A percentile compares a stretch with the other conserved stretches of the same genome.
Evolutionary conservation across 2,329 filamentous ascomycete genomes (phyloP).

Genomic region (Diplodia scrobiculata): DNA sequence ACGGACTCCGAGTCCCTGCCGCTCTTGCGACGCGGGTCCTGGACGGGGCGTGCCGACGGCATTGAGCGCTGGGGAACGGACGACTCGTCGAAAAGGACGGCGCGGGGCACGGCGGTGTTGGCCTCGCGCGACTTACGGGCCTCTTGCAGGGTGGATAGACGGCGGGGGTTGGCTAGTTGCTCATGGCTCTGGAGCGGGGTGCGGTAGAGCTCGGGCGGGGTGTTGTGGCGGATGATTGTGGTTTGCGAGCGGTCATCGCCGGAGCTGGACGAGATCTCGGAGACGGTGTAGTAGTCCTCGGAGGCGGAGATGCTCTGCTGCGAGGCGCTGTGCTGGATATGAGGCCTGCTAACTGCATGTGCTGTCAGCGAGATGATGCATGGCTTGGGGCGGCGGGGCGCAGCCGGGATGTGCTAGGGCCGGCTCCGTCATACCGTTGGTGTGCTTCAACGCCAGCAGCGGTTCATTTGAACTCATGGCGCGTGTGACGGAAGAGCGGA

Average conservation of each 20-base stretch:
- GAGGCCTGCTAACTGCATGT: slow-evolving; percentile 45
- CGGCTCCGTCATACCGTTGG: slow-evolving; percentile 30
- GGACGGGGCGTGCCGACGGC: slow-evolving; percentile 1
- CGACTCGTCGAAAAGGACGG: slow-evolving; percentile 40
- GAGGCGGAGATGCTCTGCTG: slow-evolving; percentile 53
- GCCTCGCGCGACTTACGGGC: slow-evolving; percentile 15
- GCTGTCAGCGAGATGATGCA: slow-evolving; percentile 20
- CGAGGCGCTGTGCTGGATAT: slow-evolving; percentile 46
- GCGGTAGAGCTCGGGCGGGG: slow-evolving; percentile 41
- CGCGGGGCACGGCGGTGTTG: slow-evolving; percentile 30
- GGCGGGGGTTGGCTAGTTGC: slow-evolving; percentile 34
- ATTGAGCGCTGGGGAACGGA: slow-evolving; percentile 22
- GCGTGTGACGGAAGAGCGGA: not conserved
- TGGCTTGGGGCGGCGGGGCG: not conserved
- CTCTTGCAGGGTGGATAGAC: slow-evolving; percentile 25
- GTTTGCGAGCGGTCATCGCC: slow-evolving; percentile 40
- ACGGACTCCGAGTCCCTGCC: slow-evolving; percentile 40
- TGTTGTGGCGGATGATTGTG: slow-evolving; percentile 37
- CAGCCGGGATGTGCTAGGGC: not conserved
- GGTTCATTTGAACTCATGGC: slow-evolving; percentile 29
- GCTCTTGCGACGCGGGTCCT: slow-evolving; percentile 11
- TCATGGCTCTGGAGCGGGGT: slow-evolving; percentile 45
- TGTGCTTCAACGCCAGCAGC: slow-evolving; percentile 30
- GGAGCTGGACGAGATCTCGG: slow-evolving; percentile 42
- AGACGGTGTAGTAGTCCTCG: slow-evolving; percentile 55